Conservation (phyloP, 768 basidiomycete genomes). For the Hydnum rufescens region DNA sequence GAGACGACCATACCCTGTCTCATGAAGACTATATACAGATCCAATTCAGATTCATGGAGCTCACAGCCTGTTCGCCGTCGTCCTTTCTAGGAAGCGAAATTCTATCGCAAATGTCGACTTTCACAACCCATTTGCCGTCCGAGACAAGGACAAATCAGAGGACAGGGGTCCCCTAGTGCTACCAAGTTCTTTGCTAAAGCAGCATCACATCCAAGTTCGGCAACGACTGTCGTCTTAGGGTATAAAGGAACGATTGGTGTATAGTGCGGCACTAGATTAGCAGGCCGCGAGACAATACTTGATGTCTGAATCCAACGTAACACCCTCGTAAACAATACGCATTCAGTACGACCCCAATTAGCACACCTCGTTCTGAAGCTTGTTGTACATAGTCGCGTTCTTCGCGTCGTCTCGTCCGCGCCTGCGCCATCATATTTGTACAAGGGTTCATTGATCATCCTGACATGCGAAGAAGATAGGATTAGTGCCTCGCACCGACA, state of each 20-base stretch:
- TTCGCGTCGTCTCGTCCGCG: conserved; percentile 66
- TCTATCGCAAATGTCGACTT: conserved; percentile 68
- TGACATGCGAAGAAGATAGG: conserved; percentile 17
- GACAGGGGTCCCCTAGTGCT: conserved; percentile 44
- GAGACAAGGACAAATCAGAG: conserved; percentile 68
- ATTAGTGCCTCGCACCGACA: background rate
- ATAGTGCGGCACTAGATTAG: conserved; percentile 78
- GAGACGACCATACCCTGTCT: conserved; percentile 34
- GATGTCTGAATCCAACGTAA: conserved; percentile 76
- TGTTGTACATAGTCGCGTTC: conserved; percentile 61
- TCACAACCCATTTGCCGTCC: conserved; percentile 53
- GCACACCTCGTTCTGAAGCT: conserved; percentile 65
- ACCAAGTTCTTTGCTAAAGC: conserved; percentile 56
- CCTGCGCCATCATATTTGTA: conserved; percentile 70
- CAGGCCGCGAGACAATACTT: conserved; percentile 88
- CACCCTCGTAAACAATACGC: background rate
- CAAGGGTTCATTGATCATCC: conserved; percentile 79
- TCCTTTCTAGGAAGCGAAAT: conserved; percentile 77
- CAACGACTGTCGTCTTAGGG: conserved; percentile 51
- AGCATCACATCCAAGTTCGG: conserved; percentile 90
- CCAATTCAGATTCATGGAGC: conserved; percentile 97
- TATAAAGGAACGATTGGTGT: conserved; percentile 32
- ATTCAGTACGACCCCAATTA: background rate
- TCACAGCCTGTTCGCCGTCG: conserved; percentile 46
- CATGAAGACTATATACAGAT: conserved; percentile 76